Evolutionary conservation across 2,329 filamentous ascomycete species (phyloP), one percentile per base, ranked within the genome.

Genomic region (Botrytis cinerea): DNA sequence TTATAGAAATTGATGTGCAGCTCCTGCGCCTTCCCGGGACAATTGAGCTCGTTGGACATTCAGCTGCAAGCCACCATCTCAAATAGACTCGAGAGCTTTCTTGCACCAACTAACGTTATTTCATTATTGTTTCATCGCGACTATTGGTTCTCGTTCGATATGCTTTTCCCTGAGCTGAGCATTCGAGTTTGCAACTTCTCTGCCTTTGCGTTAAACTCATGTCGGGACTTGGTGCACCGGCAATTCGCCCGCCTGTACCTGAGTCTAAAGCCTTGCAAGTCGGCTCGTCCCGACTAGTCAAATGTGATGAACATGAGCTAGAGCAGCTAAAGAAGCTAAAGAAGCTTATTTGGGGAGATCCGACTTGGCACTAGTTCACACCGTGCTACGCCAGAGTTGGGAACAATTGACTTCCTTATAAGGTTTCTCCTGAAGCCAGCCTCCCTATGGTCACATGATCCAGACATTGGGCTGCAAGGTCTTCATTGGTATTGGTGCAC

Each of bases 321-420:
- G 46, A 54, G 38, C 35, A 68, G 46, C 46, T 54, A 28, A 43
- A 22, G 46, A 68, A 68, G 46, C 46, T 54, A 28, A 54, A 22
- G 46, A 68, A 28, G 35, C 14, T 68, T 54, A 54, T 48, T 40
- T 68, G 64, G 64, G 64, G 64, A 68, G 64, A 68, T 68, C 64
- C 64, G 64, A n/a, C 46, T 68, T 68, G 46, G 46, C 32, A 40
- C 46, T 28, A 8, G 28, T 43, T 40, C 51, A 28, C 51, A 57
- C 51, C n/a, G 51, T 57, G 2, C 51, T 28, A 32, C 51, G n/a
- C n/a, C 25, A 57, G 8, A 32, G 51, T 28, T 8, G 16, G n/a
- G n/a, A 28, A 54, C 8, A 16, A 28, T 57, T 57, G 51, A 28
- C n/a, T 57, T 57, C n/a, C 51, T 18, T 18, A 28, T 28, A 57